Evolutionary conservation across 73 alveolate genomes (phyloP).

Genomic region (Paramecium sonneborni): DNA sequence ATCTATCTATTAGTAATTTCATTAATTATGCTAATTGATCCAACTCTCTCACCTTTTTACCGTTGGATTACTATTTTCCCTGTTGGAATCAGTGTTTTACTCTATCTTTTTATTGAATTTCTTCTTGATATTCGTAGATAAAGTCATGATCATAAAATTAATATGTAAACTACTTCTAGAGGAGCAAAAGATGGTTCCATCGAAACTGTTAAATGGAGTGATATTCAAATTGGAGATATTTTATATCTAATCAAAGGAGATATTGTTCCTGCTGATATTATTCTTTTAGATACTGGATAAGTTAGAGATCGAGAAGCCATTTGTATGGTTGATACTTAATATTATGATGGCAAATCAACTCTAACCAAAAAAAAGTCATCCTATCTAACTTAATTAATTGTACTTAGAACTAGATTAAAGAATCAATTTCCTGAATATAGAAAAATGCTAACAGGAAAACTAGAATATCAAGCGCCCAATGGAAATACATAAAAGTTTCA

Average conservation of each 20-base stretch:
- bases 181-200: constrained; percentile 23
- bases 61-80: not conserved
- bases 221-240: constrained; percentile 38
- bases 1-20: constrained; percentile 18
- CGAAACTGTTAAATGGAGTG: constrained; percentile 38
- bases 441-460: not conserved
- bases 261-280: constrained; percentile 51
- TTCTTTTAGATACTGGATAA: constrained; percentile 43
- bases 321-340: constrained; percentile 53
- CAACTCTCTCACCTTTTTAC: constrained; percentile 23
- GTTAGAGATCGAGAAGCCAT: constrained; percentile 56
- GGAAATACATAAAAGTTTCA: not conserved
- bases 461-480: constrained; percentile 42
- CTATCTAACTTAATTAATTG: not conserved
- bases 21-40: constrained; percentile 5
- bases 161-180: not conserved
- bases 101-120: not conserved
- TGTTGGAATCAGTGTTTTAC: not conserved
- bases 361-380: constrained; percentile 44
- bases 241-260: not conserved
- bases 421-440: constrained; percentile 43
- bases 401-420: constrained; percentile 35
- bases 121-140: not conserved
- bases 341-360: constrained; percentile 57
- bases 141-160: not conserved